Percentiles rank a stretch among this genome's conserved stretches.
phyloP scores from a whole-genome alignment of 1,284 basidiomycete genomes.

The Neolentinus lepideus region DNA sequence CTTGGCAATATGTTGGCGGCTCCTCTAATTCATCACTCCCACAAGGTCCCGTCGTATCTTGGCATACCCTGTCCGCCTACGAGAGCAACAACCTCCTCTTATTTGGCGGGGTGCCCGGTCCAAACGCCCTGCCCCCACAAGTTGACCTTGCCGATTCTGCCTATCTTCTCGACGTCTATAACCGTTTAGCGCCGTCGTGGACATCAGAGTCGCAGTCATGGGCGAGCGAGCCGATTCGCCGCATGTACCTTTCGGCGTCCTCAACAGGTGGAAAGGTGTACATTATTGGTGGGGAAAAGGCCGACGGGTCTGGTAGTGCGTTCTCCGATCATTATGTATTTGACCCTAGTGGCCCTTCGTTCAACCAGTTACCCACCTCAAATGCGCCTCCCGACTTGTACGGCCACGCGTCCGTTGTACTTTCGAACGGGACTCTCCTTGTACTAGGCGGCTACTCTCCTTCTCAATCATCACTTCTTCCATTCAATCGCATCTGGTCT shows the following conservation, averaged over 20 bases:
- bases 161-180: conserved; percentile 40
- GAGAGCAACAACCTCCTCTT: conserved; percentile 46
- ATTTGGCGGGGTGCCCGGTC: conserved; percentile 72
- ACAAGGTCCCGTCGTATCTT: conserved; percentile 61
- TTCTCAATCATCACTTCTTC: conserved; percentile 38
- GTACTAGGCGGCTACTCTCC: conserved; percentile 69
- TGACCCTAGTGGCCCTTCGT: conserved; percentile 41
- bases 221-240: conserved; percentile 62
- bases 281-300: conserved; percentile 70
- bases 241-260: conserved; percentile 64
- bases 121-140: conserved; percentile 45
- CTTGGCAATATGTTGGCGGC: conserved; percentile 54
- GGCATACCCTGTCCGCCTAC: conserved; percentile 72
- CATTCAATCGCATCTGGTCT: conserved; percentile 55
- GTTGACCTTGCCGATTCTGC: conserved; percentile 57
- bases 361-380: conserved; percentile 44
- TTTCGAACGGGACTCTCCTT: conserved; percentile 63
- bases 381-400: conserved; percentile 60
- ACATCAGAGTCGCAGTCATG: conserved; percentile 42
- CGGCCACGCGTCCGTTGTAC: conserved; percentile 63
- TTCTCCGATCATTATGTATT: conserved; percentile 65
- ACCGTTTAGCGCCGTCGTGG: conserved; percentile 35
- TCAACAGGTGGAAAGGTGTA: conserved; percentile 42
- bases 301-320: conserved; percentile 63
- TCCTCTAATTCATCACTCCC: conserved; percentile 35